Evolutionary conservation across 805 yeast genomes (phyloP).

Genomic region (Myxozyma monticola): DNA sequence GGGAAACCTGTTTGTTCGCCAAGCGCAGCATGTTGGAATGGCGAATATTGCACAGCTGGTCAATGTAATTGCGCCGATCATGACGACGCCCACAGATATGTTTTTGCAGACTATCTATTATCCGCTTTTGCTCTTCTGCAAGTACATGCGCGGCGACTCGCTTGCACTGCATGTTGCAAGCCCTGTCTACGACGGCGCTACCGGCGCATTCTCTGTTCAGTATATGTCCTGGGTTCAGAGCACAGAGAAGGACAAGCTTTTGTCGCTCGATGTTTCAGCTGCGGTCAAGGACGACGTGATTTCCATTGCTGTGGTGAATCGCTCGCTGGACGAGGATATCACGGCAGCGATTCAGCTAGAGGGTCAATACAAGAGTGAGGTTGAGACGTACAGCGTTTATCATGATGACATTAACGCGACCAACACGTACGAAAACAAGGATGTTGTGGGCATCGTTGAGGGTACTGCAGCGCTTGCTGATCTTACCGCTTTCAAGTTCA

Average conservation of each 20-base stretch:
- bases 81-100: slow-evolving; percentile 36
- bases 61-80: slow-evolving; percentile 43
- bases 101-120: slow-evolving; percentile 40
- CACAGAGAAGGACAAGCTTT: slow-evolving; percentile 31
- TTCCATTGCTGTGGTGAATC: slow-evolving; percentile 3
- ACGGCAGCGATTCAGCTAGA: slow-evolving; percentile 23
- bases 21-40: slow-evolving; percentile 39
- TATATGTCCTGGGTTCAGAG: slow-evolving; percentile 34
- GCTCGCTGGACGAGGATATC: slow-evolving; percentile 33
- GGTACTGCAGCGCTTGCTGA: background rate
- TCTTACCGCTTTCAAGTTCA: background rate
- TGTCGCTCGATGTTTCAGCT: slow-evolving; percentile 15
- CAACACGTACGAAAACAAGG: slow-evolving; percentile 3
- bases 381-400: slow-evolving; percentile 3
- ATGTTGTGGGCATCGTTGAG: slow-evolving; percentile 1
- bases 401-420: slow-evolving; percentile 9
- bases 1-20: slow-evolving; percentile 42
- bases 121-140: slow-evolving; percentile 37
- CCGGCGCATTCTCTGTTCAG: slow-evolving; percentile 23
- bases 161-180: slow-evolving; percentile 38
- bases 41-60: slow-evolving; percentile 42
- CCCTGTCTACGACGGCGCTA: slow-evolving; percentile 36
- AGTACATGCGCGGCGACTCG: slow-evolving; percentile 40
- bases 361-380: slow-evolving; percentile 2
- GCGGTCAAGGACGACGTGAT: slow-evolving; percentile 1